These are phyloP conservation scores for Saccharomycopsis sp. DNA, from an alignment of 805 yeast genomes.

Conservation along the genomic window DNA sequence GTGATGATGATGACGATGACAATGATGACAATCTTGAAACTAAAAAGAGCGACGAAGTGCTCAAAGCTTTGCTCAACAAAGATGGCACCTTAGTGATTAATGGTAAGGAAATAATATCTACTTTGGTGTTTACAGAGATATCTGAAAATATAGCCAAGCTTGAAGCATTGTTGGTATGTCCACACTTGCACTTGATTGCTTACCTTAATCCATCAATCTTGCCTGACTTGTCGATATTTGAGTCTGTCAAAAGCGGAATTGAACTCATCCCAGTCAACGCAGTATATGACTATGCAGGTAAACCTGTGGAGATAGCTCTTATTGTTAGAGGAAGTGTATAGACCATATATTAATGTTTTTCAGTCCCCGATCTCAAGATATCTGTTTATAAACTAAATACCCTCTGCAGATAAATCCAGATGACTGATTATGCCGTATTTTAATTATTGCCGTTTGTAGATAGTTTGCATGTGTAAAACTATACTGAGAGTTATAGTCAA, in stretches of 20 bases:
- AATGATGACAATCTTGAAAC: slow-evolving; percentile 14
- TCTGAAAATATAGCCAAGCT: neutral
- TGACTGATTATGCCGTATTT: too few relatives aligned
- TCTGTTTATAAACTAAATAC: too few relatives aligned
- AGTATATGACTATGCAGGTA: slow-evolving; percentile 12
- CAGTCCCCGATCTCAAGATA: neutral
- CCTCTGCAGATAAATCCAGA: too few relatives aligned
- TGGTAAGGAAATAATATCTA: slow-evolving; percentile 13
- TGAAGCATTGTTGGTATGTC: neutral
- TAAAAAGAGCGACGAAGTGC: neutral
- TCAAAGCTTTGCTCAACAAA: neutral
- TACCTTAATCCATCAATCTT: neutral
- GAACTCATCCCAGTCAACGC: slow-evolving; percentile 17
- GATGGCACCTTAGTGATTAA: slow-evolving; percentile 6
- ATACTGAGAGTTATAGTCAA: too few relatives aligned
- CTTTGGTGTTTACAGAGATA: slow-evolving; percentile 1
- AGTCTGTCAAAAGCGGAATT: slow-evolving; percentile 1
- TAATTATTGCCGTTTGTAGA: too few relatives aligned
- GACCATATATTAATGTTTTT: neutral
- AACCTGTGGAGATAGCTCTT: slow-evolving; percentile 12
- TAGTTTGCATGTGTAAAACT: too few relatives aligned
- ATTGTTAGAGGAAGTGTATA: slow-evolving; percentile 11
- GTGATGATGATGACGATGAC: slow-evolving; percentile 28
- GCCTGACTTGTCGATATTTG: neutral
- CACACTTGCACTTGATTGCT: slow-evolving; percentile 11